Conservation (phyloP, 2,329 filamentous ascomycete species). For the Calonectria montana region DNA sequence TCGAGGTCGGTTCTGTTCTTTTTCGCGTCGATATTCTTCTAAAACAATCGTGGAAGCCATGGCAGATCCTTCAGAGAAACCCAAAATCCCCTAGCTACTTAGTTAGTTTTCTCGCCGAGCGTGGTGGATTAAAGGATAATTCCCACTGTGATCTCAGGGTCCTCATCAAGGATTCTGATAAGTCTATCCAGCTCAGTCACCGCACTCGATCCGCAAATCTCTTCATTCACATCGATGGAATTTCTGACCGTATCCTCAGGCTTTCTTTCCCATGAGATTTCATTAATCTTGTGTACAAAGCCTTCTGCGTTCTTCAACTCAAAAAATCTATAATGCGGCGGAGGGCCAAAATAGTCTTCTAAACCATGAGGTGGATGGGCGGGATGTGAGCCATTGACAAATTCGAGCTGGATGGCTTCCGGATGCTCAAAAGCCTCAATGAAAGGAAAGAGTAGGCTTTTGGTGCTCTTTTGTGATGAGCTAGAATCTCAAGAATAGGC, state of each 20-base stretch:
- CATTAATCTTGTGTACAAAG: constrained; percentile 62
- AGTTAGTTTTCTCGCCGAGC: not conserved
- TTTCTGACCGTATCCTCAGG: constrained; percentile 67
- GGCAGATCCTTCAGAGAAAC: constrained; percentile 70
- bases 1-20: constrained; percentile 45
- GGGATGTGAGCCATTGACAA: constrained; percentile 62
- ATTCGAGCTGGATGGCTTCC: constrained; percentile 53
- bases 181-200: constrained; percentile 41
- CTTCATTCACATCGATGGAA: constrained; percentile 51
- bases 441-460: constrained; percentile 61
- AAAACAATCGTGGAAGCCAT: constrained; percentile 65
- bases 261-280: constrained; percentile 64
- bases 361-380: constrained; percentile 65
- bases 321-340: constrained; percentile 65
- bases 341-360: constrained; percentile 66
- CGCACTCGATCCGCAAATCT: constrained; percentile 23
- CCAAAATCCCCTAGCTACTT: constrained; percentile 59
- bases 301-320: constrained; percentile 57
- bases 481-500: too few species aligned
- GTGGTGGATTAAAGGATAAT: rapidly evolving
- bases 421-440: constrained; percentile 30
- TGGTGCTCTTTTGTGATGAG: constrained; percentile 60
- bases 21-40: constrained; percentile 57
- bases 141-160: constrained; percentile 45
- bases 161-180: constrained; percentile 58